Conservation (phyloP, 2,329 filamentous ascomycete genomes). For the Xylaria digitata region DNA sequence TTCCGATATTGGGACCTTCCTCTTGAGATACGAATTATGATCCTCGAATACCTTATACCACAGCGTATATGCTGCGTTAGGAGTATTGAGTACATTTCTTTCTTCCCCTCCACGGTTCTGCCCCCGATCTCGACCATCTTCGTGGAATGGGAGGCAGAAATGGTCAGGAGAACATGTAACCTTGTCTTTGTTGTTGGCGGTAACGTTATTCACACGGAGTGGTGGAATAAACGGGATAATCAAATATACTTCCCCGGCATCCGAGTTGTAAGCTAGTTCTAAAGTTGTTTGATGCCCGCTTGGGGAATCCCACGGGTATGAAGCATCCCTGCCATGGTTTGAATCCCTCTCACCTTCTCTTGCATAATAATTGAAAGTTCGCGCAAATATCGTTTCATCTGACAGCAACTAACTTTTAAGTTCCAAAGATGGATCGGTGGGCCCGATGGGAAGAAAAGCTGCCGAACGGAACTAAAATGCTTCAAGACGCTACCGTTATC, state of each 20-base stretch:
- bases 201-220: background rate
- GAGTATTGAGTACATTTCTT: too few relatives aligned
- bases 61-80: slow-evolving; percentile 8
- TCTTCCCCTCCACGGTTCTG: background rate
- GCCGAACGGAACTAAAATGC: too few relatives aligned
- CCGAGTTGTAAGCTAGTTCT: slow-evolving; percentile 8
- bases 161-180: background rate
- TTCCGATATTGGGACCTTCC: slow-evolving; percentile 16
- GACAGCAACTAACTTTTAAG: background rate
- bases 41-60: slow-evolving; percentile 7
- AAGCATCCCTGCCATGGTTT: too few relatives aligned
- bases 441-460: background rate
- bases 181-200: background rate
- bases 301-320: too few relatives aligned
- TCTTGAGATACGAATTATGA: slow-evolving; percentile 4
- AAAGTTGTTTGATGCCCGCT: too few relatives aligned
- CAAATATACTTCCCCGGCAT: slow-evolving; percentile 29
- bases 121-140: background rate
- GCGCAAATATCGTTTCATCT: too few relatives aligned
- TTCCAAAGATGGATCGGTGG: slow-evolving; percentile 16
- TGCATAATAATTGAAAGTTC: too few relatives aligned
- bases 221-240: slow-evolving; percentile 15
- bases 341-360: too few relatives aligned
- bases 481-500: slow-evolving; percentile 22
- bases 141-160: background rate